Evolutionary conservation across 2,329 filamentous ascomycete species (phyloP), one percentile per base, ranked within the genome.

Genomic region (Penicillium decumbens): DNA sequence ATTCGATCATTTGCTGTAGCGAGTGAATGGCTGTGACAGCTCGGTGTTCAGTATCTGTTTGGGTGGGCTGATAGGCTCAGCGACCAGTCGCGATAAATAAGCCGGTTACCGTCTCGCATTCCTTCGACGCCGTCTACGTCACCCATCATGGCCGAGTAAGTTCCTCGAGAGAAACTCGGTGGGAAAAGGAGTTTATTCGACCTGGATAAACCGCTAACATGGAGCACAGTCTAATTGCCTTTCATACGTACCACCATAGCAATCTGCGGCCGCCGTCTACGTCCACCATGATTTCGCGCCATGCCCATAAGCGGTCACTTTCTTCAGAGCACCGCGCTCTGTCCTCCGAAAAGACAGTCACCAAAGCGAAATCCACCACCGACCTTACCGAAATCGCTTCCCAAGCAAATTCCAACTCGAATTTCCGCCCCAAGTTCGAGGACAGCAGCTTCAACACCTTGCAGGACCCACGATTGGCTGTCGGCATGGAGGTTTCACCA

Each of bases 361-460:
- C 64, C 18, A 75, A 72, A 58, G 70, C 72, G 51, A 73, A 72
- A 44, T 76, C 74, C 1, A 70, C 69, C 18, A 75, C 70, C 47
- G 69, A 72, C 28, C 63, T 76, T 6, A 59, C 65, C 15, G 65
- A 67, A 30, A 67, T 68, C 51, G 59, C 66, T 12, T 58, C 66
- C 38, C 55, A 61, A 18, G 23, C 56, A 58, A 10, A 43, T 49
- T 10, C 55, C 58, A 23, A 60, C 58, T 24, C 33, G 9, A 12
- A 59, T 57, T 32, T 62, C 59, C 6, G 58, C 9, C 32, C 44
- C 60, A 62, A 61, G 10, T 63, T 68, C 28, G 56, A 67, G 30
- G 71, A 67, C 62, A 61, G 65, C 63, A 66, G 70, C 57, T 73
- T 80, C 65, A 67, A 71, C 55, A 74, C 76, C 55, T 65, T 79